Evolutionary conservation across 257 asterid species (phyloP).

Genomic region (Cruciata laevipes): DNA sequence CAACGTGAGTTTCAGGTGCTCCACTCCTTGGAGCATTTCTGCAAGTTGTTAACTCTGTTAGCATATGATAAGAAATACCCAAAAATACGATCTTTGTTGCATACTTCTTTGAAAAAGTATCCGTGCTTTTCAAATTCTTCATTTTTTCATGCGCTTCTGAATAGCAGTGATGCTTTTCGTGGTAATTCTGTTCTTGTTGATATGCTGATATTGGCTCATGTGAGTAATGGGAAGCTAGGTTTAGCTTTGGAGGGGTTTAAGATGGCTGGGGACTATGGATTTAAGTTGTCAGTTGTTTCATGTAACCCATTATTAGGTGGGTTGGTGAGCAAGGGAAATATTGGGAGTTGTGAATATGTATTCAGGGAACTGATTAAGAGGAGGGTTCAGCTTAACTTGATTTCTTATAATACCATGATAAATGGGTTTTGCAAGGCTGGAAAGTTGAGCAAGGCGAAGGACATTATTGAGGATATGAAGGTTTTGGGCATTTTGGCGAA

Average conservation of each 20-base stretch:
- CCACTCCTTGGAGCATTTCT: conserved; percentile 37
- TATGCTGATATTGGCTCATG: conserved; percentile 52
- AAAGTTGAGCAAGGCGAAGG: conserved; percentile 64
- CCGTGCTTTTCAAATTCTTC: conserved; percentile 32
- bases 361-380: conserved; percentile 75
- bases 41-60: conserved; percentile 38
- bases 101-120: conserved; percentile 35
- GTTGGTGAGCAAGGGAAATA: conserved; percentile 43
- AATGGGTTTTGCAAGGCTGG: conserved; percentile 79
- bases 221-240: conserved; percentile 32
- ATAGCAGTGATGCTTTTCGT: conserved; percentile 38
- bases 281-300: conserved; percentile 44
- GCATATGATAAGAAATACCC: conserved; percentile 54
- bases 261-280: conserved; percentile 71
- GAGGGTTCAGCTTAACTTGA: conserved; percentile 43
- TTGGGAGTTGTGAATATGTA: conserved; percentile 43
- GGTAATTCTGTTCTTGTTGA: conserved; percentile 56
- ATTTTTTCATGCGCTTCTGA: conserved; percentile 44
- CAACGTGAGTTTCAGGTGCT: conserved; percentile 38
- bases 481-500: conserved; percentile 47
- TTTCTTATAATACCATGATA: conserved; percentile 54
- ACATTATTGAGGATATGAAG: conserved; percentile 79
- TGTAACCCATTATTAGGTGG: conserved; percentile 54
- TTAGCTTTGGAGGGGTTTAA: conserved; percentile 67
- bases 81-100: conserved; percentile 56